Evolutionary conservation across 108 stramenopile genomes (phyloP).

Genomic region (Mediolabrus comicus): DNA sequence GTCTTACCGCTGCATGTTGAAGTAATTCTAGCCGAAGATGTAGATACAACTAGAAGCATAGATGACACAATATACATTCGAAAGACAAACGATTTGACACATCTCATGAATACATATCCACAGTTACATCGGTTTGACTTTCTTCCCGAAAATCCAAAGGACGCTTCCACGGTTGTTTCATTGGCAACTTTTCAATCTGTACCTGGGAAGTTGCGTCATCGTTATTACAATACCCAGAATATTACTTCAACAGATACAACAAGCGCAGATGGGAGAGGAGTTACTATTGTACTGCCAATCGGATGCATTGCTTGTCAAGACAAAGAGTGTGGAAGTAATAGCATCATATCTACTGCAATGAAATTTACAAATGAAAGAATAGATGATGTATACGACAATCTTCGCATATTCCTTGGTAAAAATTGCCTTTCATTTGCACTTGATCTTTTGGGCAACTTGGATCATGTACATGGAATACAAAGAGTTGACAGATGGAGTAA

Average conservation of each 20-base stretch:
- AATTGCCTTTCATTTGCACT: slow-evolving; percentile 44
- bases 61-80: slow-evolving; percentile 4
- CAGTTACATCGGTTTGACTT: slow-evolving; percentile 40
- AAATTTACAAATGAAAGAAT: slow-evolving; percentile 5
- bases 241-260: neutral
- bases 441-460: slow-evolving; percentile 18
- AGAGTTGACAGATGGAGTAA: neutral
- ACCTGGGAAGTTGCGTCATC: slow-evolving; percentile 25
- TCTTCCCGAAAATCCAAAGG: slow-evolving; percentile 27
- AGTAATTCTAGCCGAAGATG: slow-evolving; percentile 23
- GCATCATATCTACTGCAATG: slow-evolving; percentile 17
- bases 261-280: neutral
- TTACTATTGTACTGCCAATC: slow-evolving; percentile 2
- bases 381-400: neutral
- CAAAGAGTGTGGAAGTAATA: neutral
- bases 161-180: slow-evolving; percentile 18
- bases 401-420: slow-evolving; percentile 31
- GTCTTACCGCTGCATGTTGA: slow-evolving; percentile 47
- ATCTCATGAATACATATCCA: neutral
- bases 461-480: slow-evolving; percentile 10
- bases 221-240: slow-evolving; percentile 2
- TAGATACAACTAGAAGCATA: neutral
- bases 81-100: slow-evolving; percentile 1
- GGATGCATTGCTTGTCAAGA: neutral
- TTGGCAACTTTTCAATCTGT: slow-evolving; percentile 25